These are phyloP conservation scores for Hyaloscypha hepaticicola DNA, from an alignment of 495 filamentous ascomycete species.

Conservation along the genomic window DNA sequence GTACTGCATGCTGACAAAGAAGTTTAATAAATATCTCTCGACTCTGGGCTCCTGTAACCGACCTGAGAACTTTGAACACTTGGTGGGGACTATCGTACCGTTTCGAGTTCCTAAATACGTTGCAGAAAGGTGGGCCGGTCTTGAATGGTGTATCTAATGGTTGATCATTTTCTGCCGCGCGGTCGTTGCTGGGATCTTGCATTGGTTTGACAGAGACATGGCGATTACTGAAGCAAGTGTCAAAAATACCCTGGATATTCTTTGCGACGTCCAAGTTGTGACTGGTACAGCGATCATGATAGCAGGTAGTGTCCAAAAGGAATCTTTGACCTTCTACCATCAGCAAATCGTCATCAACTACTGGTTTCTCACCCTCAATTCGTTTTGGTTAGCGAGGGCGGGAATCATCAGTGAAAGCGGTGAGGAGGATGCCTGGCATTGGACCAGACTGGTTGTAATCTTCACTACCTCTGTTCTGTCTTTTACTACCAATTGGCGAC, in stretches of 20 bases:
- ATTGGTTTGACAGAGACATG: neutral
- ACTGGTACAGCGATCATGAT: constrained; percentile 13
- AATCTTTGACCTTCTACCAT: constrained; percentile 11
- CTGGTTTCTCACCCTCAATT: constrained; percentile 13
- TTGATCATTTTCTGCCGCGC: no score
- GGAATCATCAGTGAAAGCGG: neutral
- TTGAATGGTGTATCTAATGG: no score
- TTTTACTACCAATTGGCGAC: neutral
- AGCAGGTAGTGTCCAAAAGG: constrained; percentile 4
- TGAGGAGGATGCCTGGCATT: neutral
- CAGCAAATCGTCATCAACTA: constrained; percentile 9
- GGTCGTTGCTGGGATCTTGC: no score
- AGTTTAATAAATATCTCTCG: neutral
- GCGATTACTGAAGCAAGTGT: neutral
- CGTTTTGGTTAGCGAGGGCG: constrained; percentile 7
- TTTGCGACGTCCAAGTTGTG: constrained; percentile 14
- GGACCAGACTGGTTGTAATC: neutral
- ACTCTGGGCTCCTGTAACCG: neutral
- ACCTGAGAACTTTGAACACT: neutral
- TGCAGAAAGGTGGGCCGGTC: no score
- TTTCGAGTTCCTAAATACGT: neutral
- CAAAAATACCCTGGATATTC: neutral
- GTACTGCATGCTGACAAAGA: neutral
- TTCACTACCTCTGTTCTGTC: neutral
- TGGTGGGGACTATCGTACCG: neutral